Conservation (phyloP, 805 yeast species). For the Yarrowia deformans region DNA sequence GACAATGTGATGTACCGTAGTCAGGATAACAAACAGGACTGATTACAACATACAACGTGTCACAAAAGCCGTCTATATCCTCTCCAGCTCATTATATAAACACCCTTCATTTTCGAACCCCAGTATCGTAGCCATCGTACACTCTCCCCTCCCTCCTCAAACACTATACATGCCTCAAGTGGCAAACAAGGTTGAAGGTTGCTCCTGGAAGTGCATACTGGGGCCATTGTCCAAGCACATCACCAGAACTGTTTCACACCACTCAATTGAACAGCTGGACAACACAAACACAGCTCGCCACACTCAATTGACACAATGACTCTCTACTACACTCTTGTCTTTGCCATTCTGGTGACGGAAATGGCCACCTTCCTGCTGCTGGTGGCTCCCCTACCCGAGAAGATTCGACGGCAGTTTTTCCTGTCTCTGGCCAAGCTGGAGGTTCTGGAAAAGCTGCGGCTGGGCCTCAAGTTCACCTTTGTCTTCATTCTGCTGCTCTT, state of each 20-base stretch:
- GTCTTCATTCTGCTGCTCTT: constrained; percentile 85
- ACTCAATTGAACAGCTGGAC: constrained; percentile 1
- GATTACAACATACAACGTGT: too few species aligned
- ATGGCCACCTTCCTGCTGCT: constrained; percentile 78
- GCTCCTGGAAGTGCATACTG: constrained; percentile 32
- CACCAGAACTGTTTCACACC: too few species aligned
- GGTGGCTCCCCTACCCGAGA: constrained; percentile 85
- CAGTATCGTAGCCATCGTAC: too few species aligned
- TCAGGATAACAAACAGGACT: too few species aligned
- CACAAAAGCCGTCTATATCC: too few species aligned
- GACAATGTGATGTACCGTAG: too few species aligned
- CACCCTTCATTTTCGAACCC: too few species aligned
- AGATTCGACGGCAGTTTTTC: constrained; percentile 69
- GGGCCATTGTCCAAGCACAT: background rate
- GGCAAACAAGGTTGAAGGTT: constrained; percentile 38
- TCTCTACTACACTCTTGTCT: constrained; percentile 61
- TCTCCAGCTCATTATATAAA: too few species aligned
- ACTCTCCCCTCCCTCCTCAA: background rate
- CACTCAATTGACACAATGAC: constrained; percentile 50
- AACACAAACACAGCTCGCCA: too few species aligned
- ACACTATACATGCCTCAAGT: constrained; percentile 9
- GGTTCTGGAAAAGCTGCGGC: constrained; percentile 75
- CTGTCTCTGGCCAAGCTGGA: constrained; percentile 81
- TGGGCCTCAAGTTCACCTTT: constrained; percentile 62
- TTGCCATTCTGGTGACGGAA: constrained; percentile 78